A percentile compares a stretch with the other conserved stretches of the same genome.
These are phyloP conservation scores for Spinacia oleracea DNA, from an alignment of 179 eudicot species.

Conservation along the genomic window DNA sequence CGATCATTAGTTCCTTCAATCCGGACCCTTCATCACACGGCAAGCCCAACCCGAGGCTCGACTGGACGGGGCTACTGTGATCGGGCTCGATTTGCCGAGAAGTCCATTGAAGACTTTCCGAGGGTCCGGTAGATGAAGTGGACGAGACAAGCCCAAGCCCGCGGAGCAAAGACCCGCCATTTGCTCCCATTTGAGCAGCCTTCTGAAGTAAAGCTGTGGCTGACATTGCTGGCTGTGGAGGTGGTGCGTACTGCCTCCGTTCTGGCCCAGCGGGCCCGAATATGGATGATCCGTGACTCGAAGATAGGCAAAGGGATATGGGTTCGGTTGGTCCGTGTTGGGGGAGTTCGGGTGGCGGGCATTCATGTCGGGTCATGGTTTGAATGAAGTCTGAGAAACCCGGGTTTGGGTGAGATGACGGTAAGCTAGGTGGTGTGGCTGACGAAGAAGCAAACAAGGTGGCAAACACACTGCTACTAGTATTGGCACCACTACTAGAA, in stretches of 20 bases:
- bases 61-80: slow-evolving; percentile 38
- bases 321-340: slow-evolving; percentile 56
- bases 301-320: slow-evolving; percentile 70
- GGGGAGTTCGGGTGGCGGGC: slow-evolving; percentile 38
- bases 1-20: slow-evolving; percentile 79
- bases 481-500: slow-evolving; percentile 52
- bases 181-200: slow-evolving; percentile 87
- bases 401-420: slow-evolving; percentile 43
- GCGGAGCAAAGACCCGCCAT: slow-evolving; percentile 66
- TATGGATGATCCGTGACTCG: slow-evolving; percentile 69
- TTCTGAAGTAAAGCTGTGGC: slow-evolving; percentile 94
- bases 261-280: slow-evolving; percentile 64
- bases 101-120: slow-evolving; percentile 45
- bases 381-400: slow-evolving; percentile 60
- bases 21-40: slow-evolving; percentile 67
- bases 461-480: slow-evolving; percentile 72
- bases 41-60: slow-evolving; percentile 64
- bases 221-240: slow-evolving; percentile 82
- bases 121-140: slow-evolving; percentile 41
- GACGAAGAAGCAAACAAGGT: slow-evolving; percentile 77
- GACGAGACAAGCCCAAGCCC: slow-evolving; percentile 74
- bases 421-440: slow-evolving; percentile 45
- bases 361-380: slow-evolving; percentile 51
- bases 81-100: slow-evolving; percentile 48
- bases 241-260: slow-evolving; percentile 55